Percentiles rank a stretch among this genome's conserved stretches.
Conservation (phyloP, 108 stramenopile genomes). For the Nitzschia sp. region DNA sequence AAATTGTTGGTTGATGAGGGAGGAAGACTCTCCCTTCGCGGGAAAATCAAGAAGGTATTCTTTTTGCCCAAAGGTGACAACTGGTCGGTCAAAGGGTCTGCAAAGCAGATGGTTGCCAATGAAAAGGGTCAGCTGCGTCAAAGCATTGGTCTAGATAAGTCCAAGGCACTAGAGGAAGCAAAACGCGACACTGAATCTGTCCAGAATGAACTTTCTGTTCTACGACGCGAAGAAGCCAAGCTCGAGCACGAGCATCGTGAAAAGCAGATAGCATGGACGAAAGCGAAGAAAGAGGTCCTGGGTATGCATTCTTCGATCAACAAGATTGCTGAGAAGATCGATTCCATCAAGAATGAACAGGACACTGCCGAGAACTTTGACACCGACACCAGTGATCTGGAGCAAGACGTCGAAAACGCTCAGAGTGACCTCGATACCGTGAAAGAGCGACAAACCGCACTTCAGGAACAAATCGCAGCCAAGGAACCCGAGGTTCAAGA, state of each 20-base stretch:
- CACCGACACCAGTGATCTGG: constrained; percentile 73
- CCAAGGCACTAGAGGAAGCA: constrained; percentile 58
- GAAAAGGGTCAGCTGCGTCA: constrained; percentile 40
- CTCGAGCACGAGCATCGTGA: constrained; percentile 36
- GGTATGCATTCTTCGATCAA: constrained; percentile 35
- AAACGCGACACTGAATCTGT: constrained; percentile 48
- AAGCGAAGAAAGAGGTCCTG: constrained; percentile 32
- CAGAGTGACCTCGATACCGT: constrained; percentile 49
- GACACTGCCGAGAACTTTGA: constrained; percentile 60
- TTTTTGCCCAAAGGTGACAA: constrained; percentile 73
- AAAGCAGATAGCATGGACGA: constrained; percentile 49
- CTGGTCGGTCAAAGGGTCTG: constrained; percentile 58
- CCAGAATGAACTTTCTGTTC: constrained; percentile 47
- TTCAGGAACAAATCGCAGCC: constrained; percentile 46
- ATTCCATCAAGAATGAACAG: constrained; percentile 46
- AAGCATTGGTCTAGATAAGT: constrained; percentile 75
- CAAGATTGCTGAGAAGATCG: constrained; percentile 39
- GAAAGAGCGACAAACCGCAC: constrained; percentile 31
- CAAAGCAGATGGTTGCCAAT: constrained; percentile 47
- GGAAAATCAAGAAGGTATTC: constrained; percentile 67
- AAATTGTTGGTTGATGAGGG: constrained; percentile 47
- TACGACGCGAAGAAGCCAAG: constrained; percentile 4
- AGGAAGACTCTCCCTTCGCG: constrained; percentile 50
- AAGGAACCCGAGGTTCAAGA: constrained; percentile 52
- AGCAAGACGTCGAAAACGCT: constrained; percentile 60